These are phyloP conservation scores for Daldinia sp. DNA, from an alignment of 2,329 filamentous ascomycete species.

Conservation along the genomic window DNA sequence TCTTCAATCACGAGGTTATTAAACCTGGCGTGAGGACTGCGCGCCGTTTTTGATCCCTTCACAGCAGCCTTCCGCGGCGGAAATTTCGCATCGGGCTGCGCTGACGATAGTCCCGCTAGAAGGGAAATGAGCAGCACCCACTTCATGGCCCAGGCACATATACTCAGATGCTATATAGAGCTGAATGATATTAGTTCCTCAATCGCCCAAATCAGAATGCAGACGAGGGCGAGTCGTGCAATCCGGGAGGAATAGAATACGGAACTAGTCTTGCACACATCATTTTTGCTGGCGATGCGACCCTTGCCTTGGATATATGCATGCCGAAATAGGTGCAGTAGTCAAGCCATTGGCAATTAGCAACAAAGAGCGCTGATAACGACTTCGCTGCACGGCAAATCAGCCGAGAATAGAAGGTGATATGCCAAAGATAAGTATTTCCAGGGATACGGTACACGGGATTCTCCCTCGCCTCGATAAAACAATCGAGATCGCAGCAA, in stretches of 20 bases:
- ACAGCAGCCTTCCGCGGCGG: conserved; percentile 14
- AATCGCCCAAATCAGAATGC: conserved; percentile 21
- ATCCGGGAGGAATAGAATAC: conserved; percentile 16
- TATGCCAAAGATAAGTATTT: conserved; percentile 29
- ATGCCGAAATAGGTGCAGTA: conserved; percentile 21
- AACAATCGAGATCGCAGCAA: not conserved
- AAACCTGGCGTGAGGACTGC: conserved; percentile 40
- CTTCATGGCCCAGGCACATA: conserved; percentile 14
- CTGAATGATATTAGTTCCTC: conserved; percentile 21
- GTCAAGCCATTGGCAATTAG: too few species aligned
- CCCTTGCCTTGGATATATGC: conserved; percentile 27
- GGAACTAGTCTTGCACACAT: conserved; percentile 12
- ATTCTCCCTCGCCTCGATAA: not conserved
- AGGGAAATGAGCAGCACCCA: conserved; percentile 22
- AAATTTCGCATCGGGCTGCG: conserved; percentile 30
- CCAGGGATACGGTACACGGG: conserved; percentile 18
- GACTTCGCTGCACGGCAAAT: conserved; percentile 26
- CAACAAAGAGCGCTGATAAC: conserved; percentile 31
- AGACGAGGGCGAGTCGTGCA: conserved; percentile 16
- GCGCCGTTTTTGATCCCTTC: conserved; percentile 20
- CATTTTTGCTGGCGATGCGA: conserved; percentile 18
- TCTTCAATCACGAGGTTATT: conserved; percentile 27
- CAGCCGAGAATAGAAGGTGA: conserved; percentile 41
- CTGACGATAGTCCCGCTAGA: conserved; percentile 28
- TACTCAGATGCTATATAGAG: conserved; percentile 3